phyloP scores from a whole-genome alignment of 129 eudicot species.

The Cynara cardunculus region DNA sequence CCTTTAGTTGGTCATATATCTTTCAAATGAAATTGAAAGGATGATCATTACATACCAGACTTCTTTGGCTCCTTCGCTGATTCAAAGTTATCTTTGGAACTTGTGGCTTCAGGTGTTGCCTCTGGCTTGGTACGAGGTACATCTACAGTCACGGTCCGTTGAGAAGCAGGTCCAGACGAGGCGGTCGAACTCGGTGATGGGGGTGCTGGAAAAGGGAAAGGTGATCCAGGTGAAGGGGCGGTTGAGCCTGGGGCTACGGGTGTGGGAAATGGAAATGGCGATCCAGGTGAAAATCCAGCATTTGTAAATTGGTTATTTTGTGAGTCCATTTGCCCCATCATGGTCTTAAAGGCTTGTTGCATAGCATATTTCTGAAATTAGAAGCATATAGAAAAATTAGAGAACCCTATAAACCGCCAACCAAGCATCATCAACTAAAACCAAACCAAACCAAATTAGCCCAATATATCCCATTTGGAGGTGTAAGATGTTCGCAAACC shows the following conservation, averaged over 20 bases:
- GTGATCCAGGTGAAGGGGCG: slow-evolving; percentile 44
- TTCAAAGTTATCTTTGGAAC: slow-evolving; percentile 42
- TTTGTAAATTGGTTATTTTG: slow-evolving; percentile 78
- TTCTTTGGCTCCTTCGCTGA: slow-evolving; percentile 55
- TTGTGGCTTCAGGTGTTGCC: slow-evolving; percentile 38
- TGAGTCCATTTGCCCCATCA: slow-evolving; percentile 81
- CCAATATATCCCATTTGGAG: too few species aligned
- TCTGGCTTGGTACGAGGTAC: slow-evolving; percentile 58
- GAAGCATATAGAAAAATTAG: not conserved
- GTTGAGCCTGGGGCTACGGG: slow-evolving; percentile 41
- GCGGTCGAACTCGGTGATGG: slow-evolving; percentile 38
- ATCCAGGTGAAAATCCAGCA: slow-evolving; percentile 60
- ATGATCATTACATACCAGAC: slow-evolving; percentile 42
- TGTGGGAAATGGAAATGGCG: slow-evolving; percentile 72
- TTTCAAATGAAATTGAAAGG: not conserved
- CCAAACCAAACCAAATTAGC: too few species aligned
- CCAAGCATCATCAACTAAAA: too few species aligned
- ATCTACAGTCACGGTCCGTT: slow-evolving; percentile 56
- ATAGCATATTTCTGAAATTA: slow-evolving; percentile 80
- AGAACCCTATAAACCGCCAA: not conserved
- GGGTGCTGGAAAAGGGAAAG: slow-evolving; percentile 62
- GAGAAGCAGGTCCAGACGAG: slow-evolving; percentile 49
- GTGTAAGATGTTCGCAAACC: too few species aligned
- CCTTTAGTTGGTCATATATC: not conserved
- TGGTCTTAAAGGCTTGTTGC: slow-evolving; percentile 93